These are phyloP conservation scores for Epichloe amarillans DNA, from an alignment of 2,329 filamentous ascomycete species.

Conservation along the genomic window DNA sequence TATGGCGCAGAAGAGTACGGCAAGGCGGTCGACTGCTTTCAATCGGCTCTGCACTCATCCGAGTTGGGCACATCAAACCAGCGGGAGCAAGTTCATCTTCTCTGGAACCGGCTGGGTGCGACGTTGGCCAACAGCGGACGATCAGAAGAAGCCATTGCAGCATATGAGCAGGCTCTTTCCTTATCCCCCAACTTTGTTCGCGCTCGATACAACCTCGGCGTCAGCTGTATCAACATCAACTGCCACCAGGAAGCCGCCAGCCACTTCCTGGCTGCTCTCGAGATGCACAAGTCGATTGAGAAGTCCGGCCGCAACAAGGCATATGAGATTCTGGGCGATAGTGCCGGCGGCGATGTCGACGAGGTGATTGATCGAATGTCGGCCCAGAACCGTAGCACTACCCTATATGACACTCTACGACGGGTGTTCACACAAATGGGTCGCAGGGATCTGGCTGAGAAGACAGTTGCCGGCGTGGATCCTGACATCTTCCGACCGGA, in stretches of 20 bases:
- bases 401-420: constrained; percentile 85
- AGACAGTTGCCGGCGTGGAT: constrained; percentile 81
- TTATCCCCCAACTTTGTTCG: constrained; percentile 94
- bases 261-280: constrained; percentile 79
- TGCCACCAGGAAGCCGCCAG: constrained; percentile 88
- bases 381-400: constrained; percentile 91
- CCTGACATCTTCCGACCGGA: constrained; percentile 78
- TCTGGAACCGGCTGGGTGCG: constrained; percentile 94
- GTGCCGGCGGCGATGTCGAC: constrained; percentile 36
- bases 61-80: constrained; percentile 77
- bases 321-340: constrained; percentile 60
- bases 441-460: constrained; percentile 71
- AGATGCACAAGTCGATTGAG: constrained; percentile 93
- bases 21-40: constrained; percentile 98
- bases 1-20: constrained; percentile 97
- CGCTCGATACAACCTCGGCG: constrained; percentile 90
- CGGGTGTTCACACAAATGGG: constrained; percentile 97
- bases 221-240: constrained; percentile 93
- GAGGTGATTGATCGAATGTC: constrained; percentile 75
- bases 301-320: constrained; percentile 72
- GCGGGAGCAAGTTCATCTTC: constrained; percentile 73
- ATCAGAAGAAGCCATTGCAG: constrained; percentile 89
- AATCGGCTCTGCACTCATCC: constrained; percentile 72
- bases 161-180: constrained; percentile 83
- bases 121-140: constrained; percentile 91